Evolutionary conservation across 2,329 filamentous ascomycete species (phyloP).

Genomic region (Pseudofabraea citricarpa): DNA sequence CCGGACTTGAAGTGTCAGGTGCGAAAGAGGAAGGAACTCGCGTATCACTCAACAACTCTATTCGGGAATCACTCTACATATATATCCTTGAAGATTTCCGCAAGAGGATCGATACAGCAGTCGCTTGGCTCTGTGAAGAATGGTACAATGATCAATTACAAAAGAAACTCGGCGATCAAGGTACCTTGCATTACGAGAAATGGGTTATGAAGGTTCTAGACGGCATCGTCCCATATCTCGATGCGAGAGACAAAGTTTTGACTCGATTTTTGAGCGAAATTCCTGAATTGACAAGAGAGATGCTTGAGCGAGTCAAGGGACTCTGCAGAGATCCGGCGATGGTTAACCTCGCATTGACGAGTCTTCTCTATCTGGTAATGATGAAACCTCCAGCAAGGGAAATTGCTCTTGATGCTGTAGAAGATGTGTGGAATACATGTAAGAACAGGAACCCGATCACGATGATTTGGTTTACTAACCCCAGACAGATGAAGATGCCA

Average conservation of each 20-base stretch:
- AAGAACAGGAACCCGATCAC: conserved; percentile 28
- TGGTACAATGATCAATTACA: conserved; percentile 86
- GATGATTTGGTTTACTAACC: conserved; percentile 15
- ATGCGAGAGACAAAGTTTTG: conserved; percentile 82
- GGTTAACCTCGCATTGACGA: conserved; percentile 58
- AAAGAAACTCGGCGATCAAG: conserved; percentile 31
- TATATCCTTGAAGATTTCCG: conserved; percentile 93
- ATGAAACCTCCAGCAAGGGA: conserved; percentile 62
- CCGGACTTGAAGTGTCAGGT: conserved; percentile 57
- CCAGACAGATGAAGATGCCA: conserved; percentile 53
- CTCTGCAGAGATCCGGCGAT: conserved; percentile 64
- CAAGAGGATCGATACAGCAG: conserved; percentile 80
- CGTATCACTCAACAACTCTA: conserved; percentile 57
- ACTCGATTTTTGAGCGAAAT: conserved; percentile 91
- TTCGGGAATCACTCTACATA: conserved; percentile 75
- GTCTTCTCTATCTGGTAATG: conserved; percentile 62
- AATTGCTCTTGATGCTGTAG: conserved; percentile 58
- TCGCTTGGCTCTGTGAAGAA: conserved; percentile 93
- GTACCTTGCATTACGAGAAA: conserved; percentile 67
- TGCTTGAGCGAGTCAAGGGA: conserved; percentile 68
- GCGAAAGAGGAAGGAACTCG: conserved; percentile 49
- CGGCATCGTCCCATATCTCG: conserved; percentile 85
- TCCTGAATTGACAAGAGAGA: conserved; percentile 66
- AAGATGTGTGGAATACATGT: conserved; percentile 65
- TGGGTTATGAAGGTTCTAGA: conserved; percentile 81